These are phyloP conservation scores for Alternaria triticina DNA, from an alignment of 2,329 filamentous ascomycete species.

Conservation along the genomic window DNA sequence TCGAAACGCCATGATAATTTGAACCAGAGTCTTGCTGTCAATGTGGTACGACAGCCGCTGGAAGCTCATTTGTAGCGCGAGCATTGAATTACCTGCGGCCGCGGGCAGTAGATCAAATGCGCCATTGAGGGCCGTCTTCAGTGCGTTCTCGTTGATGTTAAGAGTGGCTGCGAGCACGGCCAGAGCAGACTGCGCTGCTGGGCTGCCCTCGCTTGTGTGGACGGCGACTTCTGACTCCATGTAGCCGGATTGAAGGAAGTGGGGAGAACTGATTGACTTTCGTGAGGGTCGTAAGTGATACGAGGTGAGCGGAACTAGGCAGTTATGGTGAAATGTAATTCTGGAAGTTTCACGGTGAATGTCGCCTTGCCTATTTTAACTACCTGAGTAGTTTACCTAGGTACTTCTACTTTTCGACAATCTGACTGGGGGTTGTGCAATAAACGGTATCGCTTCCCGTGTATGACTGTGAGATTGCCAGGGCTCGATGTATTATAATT, in stretches of 20 bases:
- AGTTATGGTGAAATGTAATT: not conserved
- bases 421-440: no score
- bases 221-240: not conserved
- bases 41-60: not conserved
- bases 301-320: not conserved
- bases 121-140: not conserved
- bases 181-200: not conserved
- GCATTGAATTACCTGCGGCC: not conserved
- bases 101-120: not conserved
- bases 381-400: no score
- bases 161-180: not conserved
- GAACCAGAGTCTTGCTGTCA: not conserved
- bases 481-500: not conserved
- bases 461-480: no score
- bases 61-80: not conserved
- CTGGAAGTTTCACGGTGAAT: not conserved
- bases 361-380: not conserved
- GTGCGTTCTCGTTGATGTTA: not conserved
- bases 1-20: not conserved
- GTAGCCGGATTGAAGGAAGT: not conserved
- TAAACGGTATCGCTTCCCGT: no score
- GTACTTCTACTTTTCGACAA: no score
- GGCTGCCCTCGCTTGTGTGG: not conserved
- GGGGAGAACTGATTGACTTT: not conserved
- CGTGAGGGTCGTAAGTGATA: not conserved